These are phyloP conservation scores for Thelonectria rubi DNA, from an alignment of 2,329 filamentous ascomycete genomes.

Conservation along the genomic window DNA sequence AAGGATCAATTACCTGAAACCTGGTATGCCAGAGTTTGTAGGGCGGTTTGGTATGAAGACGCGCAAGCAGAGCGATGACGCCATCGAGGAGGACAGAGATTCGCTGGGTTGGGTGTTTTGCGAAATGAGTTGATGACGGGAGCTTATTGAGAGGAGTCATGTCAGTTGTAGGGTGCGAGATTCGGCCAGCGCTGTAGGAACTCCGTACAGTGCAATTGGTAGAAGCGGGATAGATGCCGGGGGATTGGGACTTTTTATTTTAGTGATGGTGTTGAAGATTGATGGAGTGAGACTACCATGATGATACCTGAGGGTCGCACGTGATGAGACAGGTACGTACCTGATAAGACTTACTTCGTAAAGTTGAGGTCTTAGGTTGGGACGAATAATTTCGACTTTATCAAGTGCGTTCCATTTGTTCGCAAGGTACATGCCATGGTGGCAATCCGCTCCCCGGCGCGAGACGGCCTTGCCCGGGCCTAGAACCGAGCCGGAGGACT, in stretches of 20 bases:
- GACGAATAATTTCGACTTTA: background rate
- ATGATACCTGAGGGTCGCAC: background rate
- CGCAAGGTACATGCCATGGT: background rate
- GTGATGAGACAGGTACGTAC: background rate
- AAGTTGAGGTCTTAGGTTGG: too few species aligned
- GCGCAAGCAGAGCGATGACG: conserved; percentile 24
- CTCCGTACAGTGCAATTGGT: background rate
- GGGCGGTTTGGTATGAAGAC: conserved; percentile 3
- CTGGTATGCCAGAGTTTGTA: background rate
- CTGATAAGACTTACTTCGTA: too few species aligned
- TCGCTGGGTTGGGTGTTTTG: conserved; percentile 4
- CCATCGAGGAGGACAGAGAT: conserved; percentile 8
- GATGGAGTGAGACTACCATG: background rate
- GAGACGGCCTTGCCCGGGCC: background rate
- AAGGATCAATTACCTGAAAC: background rate
- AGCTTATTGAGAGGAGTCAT: background rate
- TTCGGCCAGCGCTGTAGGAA: background rate
- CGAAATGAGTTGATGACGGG: conserved; percentile 9
- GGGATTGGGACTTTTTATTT: background rate
- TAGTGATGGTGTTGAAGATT: background rate
- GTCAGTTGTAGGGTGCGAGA: background rate
- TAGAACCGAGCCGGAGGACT: background rate
- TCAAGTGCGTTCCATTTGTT: background rate
- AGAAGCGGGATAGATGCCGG: background rate
- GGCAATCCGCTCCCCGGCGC: background rate